Evolutionary conservation across 2,329 filamentous ascomycete genomes (phyloP).

Genomic region (Neoarthrinium moseri): DNA sequence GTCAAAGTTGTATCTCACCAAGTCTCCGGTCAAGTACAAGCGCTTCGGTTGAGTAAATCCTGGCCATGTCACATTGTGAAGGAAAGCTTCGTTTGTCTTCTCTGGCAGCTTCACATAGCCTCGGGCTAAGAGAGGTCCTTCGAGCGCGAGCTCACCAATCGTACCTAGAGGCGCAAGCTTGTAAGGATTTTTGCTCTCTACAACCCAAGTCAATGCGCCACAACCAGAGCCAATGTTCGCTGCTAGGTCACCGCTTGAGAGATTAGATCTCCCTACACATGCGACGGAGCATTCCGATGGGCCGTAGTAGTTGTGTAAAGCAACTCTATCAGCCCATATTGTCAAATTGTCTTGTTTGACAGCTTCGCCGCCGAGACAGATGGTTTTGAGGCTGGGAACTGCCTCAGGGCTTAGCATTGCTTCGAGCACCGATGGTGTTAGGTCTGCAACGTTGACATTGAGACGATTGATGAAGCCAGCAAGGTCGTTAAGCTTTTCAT

Average conservation of each 20-base stretch:
- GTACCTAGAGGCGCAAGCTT: slow-evolving; percentile 4
- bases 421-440: slow-evolving; percentile 3
- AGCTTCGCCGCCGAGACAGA: background rate
- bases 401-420: slow-evolving; percentile 6
- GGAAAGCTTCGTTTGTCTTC: background rate
- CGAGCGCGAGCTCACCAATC: slow-evolving; percentile 5
- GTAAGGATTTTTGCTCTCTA: background rate
- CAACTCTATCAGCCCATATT: background rate
- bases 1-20: background rate
- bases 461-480: slow-evolving; percentile 4
- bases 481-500: slow-evolving; percentile 3
- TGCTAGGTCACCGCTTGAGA: background rate
- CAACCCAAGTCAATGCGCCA: slow-evolving; percentile 4
- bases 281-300: background rate
- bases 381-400: slow-evolving; percentile 3
- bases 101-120: slow-evolving; percentile 1
- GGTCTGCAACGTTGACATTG: background rate
- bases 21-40: slow-evolving; percentile 6
- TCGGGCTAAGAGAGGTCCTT: slow-evolving; percentile 4
- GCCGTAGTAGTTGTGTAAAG: slow-evolving; percentile 2
- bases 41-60: background rate
- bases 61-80: slow-evolving; percentile 12
- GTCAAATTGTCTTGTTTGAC: background rate
- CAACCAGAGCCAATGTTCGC: slow-evolving; percentile 2
- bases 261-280: background rate